Evolutionary conservation across 257 asterid genomes (phyloP).

Genomic region (Rehmannia glutinosa): DNA sequence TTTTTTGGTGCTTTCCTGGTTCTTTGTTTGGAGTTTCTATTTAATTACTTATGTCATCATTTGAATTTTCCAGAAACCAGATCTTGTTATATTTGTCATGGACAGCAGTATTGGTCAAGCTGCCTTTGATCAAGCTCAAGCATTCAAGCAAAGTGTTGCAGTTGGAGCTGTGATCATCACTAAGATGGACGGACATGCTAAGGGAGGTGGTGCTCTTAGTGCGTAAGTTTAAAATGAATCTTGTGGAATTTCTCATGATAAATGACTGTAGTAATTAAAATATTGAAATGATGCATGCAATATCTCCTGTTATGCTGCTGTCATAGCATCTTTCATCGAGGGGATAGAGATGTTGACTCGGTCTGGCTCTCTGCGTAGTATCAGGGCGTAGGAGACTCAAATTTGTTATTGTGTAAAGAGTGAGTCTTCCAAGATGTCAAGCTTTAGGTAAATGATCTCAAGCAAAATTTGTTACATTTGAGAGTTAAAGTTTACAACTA

Average conservation of each 20-base stretch:
- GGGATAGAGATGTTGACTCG: neutral
- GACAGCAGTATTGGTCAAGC: constrained; percentile 99
- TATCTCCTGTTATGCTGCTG: neutral
- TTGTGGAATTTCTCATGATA: neutral
- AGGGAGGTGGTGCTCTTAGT: constrained; percentile 99
- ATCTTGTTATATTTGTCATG: constrained; percentile 95
- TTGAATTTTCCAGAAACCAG: constrained; percentile 71
- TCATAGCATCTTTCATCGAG: neutral
- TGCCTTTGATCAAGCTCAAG: constrained; percentile 98
- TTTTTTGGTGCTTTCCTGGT: neutral
- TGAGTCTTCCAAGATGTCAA: neutral
- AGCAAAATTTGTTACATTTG: neutral
- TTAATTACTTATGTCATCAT: constrained; percentile 6
- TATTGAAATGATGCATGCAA: neutral
- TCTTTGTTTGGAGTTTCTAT: neutral
- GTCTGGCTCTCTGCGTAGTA: neutral
- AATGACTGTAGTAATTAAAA: neutral
- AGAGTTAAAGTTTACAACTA: neutral
- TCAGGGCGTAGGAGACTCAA: neutral
- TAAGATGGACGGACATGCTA: constrained; percentile 99
- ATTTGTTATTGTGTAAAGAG: too few relatives aligned
- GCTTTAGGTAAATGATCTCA: neutral
- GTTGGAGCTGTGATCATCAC: constrained; percentile 98
- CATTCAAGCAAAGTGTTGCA: constrained; percentile 94
- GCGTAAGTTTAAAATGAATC: constrained; percentile 61